Conservation (phyloP, 106 monocot genomes). For the Agapanthus africanus region DNA sequence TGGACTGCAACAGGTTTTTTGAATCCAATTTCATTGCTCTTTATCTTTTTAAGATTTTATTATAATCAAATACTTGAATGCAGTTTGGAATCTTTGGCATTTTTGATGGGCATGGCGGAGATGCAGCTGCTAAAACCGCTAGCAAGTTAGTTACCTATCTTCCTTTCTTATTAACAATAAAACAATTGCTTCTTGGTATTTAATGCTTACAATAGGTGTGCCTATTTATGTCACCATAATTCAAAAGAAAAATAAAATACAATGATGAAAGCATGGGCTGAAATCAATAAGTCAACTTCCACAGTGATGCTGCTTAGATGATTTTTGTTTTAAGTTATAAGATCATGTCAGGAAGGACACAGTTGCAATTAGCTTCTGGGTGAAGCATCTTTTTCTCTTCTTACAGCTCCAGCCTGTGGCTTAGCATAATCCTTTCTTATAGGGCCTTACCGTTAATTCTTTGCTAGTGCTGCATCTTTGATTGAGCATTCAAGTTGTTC, state of each 20-base stretch:
- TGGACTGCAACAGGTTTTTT: constrained; percentile 68
- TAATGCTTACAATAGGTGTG: neutral
- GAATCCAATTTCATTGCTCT: neutral
- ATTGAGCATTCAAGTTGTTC: neutral
- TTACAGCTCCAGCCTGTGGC: neutral
- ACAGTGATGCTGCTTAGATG: neutral
- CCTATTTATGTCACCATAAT: neutral
- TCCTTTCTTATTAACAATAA: constrained; percentile 1
- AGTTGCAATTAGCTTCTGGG: neutral
- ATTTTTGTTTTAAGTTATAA: neutral
- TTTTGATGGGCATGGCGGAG: constrained; percentile 98
- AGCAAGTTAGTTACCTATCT: constrained; percentile 58
- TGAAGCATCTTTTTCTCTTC: neutral
- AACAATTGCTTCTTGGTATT: neutral
- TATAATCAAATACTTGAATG: constrained; percentile 25
- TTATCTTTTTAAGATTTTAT: neutral
- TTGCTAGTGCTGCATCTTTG: neutral
- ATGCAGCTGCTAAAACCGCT: constrained; percentile 66
- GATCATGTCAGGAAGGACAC: neutral
- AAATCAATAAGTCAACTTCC: neutral
- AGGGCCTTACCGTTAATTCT: neutral
- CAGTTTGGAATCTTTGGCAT: constrained; percentile 90
- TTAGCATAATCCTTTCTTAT: neutral
- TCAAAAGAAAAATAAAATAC: neutral
- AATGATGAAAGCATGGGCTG: no score